Evolutionary conservation across 768 basidiomycete genomes (phyloP).

Genomic region (Tulasnella sp.): DNA sequence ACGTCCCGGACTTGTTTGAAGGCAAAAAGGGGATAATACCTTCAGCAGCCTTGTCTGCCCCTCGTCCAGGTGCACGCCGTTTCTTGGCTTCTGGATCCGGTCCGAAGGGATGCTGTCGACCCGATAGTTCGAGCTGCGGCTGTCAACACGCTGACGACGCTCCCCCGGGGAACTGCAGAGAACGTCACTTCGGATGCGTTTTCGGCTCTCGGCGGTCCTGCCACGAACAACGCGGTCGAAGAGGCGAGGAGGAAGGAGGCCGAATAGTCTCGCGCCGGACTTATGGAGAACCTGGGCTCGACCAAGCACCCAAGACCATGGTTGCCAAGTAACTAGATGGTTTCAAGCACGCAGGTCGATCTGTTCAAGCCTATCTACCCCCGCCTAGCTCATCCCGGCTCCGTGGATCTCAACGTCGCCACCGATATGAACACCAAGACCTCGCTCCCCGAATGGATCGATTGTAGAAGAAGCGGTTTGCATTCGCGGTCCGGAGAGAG

Average conservation of each 20-base stretch:
- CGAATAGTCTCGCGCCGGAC: conserved; percentile 42
- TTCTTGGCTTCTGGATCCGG: conserved; percentile 59
- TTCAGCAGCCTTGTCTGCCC: conserved; percentile 50
- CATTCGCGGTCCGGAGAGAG: too few relatives aligned
- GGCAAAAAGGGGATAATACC: conserved; percentile 37
- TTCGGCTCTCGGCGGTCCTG: background rate
- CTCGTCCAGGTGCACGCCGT: conserved; percentile 49
- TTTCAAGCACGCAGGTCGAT: too few relatives aligned
- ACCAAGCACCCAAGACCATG: too few relatives aligned
- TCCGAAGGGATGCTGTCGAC: conserved; percentile 40
- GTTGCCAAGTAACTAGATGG: too few relatives aligned
- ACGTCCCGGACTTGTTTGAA: conserved; percentile 57
- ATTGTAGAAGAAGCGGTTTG: too few relatives aligned
- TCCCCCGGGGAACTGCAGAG: conserved; percentile 48
- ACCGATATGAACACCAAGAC: too few relatives aligned
- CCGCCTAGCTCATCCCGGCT: too few relatives aligned
- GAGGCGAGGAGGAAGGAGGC: background rate
- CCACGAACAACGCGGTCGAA: background rate
- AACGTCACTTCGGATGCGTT: conserved; percentile 35
- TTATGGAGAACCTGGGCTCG: conserved; percentile 57
- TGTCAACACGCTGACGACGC: conserved; percentile 69
- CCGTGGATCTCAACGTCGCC: too few relatives aligned
- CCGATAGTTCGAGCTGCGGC: conserved; percentile 49
- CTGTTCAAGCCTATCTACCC: too few relatives aligned
- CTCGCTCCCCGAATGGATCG: too few relatives aligned